A percentile compares a stretch with the other conserved stretches of the same genome.
These are phyloP conservation scores for Gossypium rotundifolium DNA, from an alignment of 345 rosid genomes.

Conservation along the genomic window DNA sequence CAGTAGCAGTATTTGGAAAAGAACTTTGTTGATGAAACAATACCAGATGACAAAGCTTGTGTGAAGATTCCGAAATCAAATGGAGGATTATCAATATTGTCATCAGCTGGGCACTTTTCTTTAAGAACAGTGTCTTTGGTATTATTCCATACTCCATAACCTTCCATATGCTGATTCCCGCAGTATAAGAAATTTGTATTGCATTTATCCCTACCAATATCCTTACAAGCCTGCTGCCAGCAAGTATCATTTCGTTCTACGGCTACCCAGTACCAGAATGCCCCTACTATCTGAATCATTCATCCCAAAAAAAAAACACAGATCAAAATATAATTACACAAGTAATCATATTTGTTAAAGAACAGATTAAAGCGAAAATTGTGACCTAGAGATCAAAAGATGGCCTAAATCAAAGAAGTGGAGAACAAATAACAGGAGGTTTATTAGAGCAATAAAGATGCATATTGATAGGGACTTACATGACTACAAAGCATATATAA, in stretches of 20 bases:
- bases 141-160: conserved; percentile 46
- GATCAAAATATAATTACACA: conserved; percentile 5
- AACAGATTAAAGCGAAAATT: neutral
- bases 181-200: conserved; percentile 54
- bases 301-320: conserved; percentile 10
- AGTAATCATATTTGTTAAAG: neutral
- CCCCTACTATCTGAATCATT: conserved; percentile 73
- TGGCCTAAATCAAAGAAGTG: conserved; percentile 5
- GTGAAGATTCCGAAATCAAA: conserved; percentile 77
- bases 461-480: conserved; percentile 45
- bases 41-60: conserved; percentile 62
- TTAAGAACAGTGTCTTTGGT: conserved; percentile 28
- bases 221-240: conserved; percentile 54
- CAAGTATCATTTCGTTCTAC: conserved; percentile 76
- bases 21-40: conserved; percentile 67
- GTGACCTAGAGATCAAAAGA: conserved; percentile 2
- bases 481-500: conserved; percentile 98
- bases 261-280: conserved; percentile 89
- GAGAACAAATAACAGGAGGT: conserved; percentile 2
- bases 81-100: conserved; percentile 28
- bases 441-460: conserved; percentile 1
- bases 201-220: conserved; percentile 21
- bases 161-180: conserved; percentile 45
- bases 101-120: conserved; percentile 29
- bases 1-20: conserved; percentile 77